These are phyloP conservation scores for Urostyla sp. DNA, from an alignment of 73 alveolate genomes.

Conservation along the genomic window DNA sequence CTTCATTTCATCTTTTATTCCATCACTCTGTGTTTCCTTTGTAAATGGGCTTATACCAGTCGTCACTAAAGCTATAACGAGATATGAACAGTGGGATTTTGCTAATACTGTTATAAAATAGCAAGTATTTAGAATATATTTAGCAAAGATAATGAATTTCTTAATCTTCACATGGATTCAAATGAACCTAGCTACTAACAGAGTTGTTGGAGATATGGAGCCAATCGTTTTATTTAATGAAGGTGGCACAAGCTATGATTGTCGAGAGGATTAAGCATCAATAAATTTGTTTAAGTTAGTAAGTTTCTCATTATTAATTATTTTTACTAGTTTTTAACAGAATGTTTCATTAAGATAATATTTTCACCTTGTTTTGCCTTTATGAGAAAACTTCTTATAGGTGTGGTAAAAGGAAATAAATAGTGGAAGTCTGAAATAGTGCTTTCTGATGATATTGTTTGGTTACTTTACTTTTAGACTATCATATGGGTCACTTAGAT, in stretches of 20 bases:
- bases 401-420: constrained; percentile 4
- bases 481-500: constrained; percentile 65
- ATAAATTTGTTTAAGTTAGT: constrained; percentile 47
- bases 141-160: constrained; percentile 66
- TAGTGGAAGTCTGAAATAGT: constrained; percentile 72
- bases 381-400: background rate
- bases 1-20: constrained; percentile 1
- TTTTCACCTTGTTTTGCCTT: constrained; percentile 6
- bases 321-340: constrained; percentile 56
- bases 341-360: constrained; percentile 42
- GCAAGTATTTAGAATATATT: constrained; percentile 71
- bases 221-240: constrained; percentile 14
- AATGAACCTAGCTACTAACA: constrained; percentile 49
- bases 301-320: background rate
- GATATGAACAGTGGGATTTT: constrained; percentile 68
- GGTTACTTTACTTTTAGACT: constrained; percentile 73
- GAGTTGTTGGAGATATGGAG: constrained; percentile 1
- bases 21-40: constrained; percentile 49
- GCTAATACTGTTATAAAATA: constrained; percentile 42
- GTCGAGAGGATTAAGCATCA: constrained; percentile 75
- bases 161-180: constrained; percentile 57
- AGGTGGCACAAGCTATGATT: constrained; percentile 40
- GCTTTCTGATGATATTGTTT: constrained; percentile 71
- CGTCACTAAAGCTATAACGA: constrained; percentile 62
- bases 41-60: constrained; percentile 65